Evolutionary conservation across 208 protist genomes (phyloP).

Genomic region (Trypanosoma melophagium): DNA sequence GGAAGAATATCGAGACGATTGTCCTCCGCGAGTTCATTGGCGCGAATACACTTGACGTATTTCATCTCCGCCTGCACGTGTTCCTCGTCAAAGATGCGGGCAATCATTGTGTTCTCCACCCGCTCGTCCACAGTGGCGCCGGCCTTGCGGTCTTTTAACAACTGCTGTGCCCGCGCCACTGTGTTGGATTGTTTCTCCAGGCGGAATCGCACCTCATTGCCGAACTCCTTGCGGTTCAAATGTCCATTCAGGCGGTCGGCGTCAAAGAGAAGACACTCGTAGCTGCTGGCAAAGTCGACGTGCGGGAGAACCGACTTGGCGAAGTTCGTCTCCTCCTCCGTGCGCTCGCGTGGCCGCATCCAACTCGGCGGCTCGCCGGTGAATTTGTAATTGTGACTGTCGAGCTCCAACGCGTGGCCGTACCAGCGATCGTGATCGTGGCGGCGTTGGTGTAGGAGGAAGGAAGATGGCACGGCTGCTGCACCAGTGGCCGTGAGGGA

Average conservation of each 20-base stretch:
- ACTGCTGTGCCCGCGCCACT: conserved; percentile 80
- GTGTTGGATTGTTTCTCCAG: conserved; percentile 88
- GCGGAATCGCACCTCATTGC: conserved; percentile 80
- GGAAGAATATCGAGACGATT: conserved; percentile 87
- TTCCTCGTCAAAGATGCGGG: conserved; percentile 87
- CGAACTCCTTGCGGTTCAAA: conserved; percentile 88
- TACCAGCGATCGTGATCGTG: conserved; percentile 88
- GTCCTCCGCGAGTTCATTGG: conserved; percentile 86
- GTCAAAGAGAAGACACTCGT: conserved; percentile 83
- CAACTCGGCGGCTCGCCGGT: conserved; percentile 74
- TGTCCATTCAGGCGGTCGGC: conserved; percentile 74
- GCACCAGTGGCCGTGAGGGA: conserved; percentile 38
- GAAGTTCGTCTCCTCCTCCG: conserved; percentile 80
- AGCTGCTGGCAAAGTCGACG: conserved; percentile 82
- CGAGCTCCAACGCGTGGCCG: conserved; percentile 79
- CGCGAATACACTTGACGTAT: conserved; percentile 89
- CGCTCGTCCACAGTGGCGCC: conserved; percentile 42
- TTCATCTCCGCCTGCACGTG: conserved; percentile 90
- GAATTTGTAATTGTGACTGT: conserved; percentile 87
- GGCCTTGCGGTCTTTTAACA: conserved; percentile 64
- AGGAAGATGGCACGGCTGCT: conserved; percentile 23
- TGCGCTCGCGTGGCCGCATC: conserved; percentile 69
- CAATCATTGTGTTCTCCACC: conserved; percentile 76
- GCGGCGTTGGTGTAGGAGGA: conserved; percentile 54
- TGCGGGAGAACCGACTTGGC: conserved; percentile 74